phyloP scores from a whole-genome alignment of 1,284 basidiomycete genomes.

The Malassezia slooffiae region DNA sequence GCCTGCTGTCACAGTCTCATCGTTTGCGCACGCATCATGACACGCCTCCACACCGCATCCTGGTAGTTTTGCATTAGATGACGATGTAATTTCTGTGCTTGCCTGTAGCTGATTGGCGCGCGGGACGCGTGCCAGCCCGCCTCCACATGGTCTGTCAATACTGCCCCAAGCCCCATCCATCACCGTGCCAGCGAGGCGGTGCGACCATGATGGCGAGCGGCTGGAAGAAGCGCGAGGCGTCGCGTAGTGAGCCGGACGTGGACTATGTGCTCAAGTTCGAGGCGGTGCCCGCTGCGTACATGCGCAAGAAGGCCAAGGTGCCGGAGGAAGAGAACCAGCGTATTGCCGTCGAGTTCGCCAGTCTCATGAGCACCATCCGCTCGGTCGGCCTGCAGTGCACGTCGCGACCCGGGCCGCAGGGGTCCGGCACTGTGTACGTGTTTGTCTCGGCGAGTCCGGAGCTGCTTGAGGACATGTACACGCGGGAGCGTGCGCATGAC shows the following conservation, averaged over 20 bases:
- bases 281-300: not conserved
- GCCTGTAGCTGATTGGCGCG: too few species aligned
- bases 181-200: too few species aligned
- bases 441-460: slow-evolving; percentile 27
- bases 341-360: slow-evolving; percentile 23
- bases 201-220: too few species aligned
- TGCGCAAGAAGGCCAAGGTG: slow-evolving; percentile 17
- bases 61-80: too few species aligned
- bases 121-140: too few species aligned
- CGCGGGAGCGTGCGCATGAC: slow-evolving; percentile 26
- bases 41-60: too few species aligned
- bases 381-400: slow-evolving; percentile 30
- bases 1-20: too few species aligned
- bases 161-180: too few species aligned
- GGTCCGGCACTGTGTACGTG: slow-evolving; percentile 24
- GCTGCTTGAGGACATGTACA: slow-evolving; percentile 16
- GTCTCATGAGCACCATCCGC: slow-evolving; percentile 20
- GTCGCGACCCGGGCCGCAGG: slow-evolving; percentile 21
- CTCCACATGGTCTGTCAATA: too few species aligned
- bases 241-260: not conserved
- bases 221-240: too few species aligned
- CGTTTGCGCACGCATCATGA: too few species aligned
- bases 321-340: slow-evolving; percentile 15
- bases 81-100: too few species aligned
- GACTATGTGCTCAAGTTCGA: slow-evolving; percentile 16